Evolutionary conservation across 176 grass and related monocot genomes (phyloP).

Genomic region (Ampelocalamus luodianensis): DNA sequence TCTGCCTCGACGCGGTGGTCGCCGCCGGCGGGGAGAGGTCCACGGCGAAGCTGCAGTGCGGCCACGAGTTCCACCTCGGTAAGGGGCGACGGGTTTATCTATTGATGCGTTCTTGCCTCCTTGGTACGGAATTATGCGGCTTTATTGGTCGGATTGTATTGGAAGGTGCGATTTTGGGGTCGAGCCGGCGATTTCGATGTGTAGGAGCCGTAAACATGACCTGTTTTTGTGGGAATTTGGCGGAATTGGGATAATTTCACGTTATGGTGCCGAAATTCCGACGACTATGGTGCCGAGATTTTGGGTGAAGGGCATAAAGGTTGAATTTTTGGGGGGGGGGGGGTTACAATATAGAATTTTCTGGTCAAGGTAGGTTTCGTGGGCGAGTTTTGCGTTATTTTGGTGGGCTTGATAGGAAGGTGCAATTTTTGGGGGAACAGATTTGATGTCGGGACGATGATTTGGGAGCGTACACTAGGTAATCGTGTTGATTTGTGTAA

Average conservation of each 20-base stretch:
- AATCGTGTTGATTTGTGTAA: constrained; percentile 4
- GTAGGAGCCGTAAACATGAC: not conserved
- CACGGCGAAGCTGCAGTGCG: constrained; percentile 88
- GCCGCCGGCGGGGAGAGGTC: constrained; percentile 62
- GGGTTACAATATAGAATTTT: not conserved
- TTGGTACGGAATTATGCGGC: not conserved
- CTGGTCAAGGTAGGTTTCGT: not conserved
- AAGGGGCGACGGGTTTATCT: constrained; percentile 1
- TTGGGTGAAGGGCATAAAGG: not conserved
- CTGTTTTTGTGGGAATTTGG: not conserved
- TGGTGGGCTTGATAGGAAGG: not conserved
- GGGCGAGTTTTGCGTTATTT: not conserved
- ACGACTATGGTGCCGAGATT: not conserved
- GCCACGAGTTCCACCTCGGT: constrained; percentile 96
- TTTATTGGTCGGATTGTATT: not conserved
- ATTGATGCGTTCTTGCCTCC: not conserved
- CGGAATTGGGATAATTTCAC: not conserved
- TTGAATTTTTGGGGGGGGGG: not conserved
- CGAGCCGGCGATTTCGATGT: not conserved
- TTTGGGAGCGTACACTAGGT: not conserved
- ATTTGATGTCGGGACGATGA: not conserved
- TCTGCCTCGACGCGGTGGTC: constrained; percentile 82
- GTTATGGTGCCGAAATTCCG: not conserved
- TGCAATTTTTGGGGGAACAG: not conserved
- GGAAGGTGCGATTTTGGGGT: not conserved